phyloP scores from a whole-genome alignment of 2,329 filamentous ascomycete species.

The Pyrenophora tritici-repentis region DNA sequence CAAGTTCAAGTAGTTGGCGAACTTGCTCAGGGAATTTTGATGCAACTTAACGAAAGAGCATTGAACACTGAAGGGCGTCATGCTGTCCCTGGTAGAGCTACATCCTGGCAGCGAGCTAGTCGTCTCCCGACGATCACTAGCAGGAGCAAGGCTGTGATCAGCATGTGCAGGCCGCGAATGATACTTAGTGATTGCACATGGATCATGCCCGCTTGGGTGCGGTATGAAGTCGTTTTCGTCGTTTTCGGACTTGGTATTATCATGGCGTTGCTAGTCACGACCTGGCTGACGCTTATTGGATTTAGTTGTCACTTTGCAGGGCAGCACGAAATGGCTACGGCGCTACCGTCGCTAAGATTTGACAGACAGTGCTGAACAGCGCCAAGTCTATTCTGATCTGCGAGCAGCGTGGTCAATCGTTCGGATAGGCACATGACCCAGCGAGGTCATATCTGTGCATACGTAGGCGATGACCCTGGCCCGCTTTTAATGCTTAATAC shows the following conservation, averaged over 20 bases:
- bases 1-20: conserved; percentile 3
- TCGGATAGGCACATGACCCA: conserved; percentile 2
- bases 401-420: neutral
- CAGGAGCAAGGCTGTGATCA: conserved; percentile 22
- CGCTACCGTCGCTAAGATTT: conserved; percentile 9
- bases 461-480: neutral
- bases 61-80: conserved; percentile 9
- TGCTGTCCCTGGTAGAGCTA: conserved; percentile 12
- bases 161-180: conserved; percentile 19
- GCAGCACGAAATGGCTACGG: conserved; percentile 4
- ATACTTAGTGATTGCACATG: conserved; percentile 12
- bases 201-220: conserved; percentile 4
- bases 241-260: conserved; percentile 9
- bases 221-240: conserved; percentile 8
- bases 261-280: conserved; percentile 13
- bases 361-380: conserved; percentile 17
- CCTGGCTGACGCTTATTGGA: conserved; percentile 20
- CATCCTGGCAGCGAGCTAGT: conserved; percentile 4
- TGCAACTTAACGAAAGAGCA: conserved; percentile 2
- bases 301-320: conserved; percentile 18
- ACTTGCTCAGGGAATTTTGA: conserved; percentile 4
- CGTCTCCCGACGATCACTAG: conserved; percentile 15
- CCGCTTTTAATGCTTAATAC: conserved; percentile 3
- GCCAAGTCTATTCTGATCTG: conserved; percentile 9
- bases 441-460: neutral